Conservation (phyloP, 495 filamentous ascomycete genomes). For the Podospora australis region DNA sequence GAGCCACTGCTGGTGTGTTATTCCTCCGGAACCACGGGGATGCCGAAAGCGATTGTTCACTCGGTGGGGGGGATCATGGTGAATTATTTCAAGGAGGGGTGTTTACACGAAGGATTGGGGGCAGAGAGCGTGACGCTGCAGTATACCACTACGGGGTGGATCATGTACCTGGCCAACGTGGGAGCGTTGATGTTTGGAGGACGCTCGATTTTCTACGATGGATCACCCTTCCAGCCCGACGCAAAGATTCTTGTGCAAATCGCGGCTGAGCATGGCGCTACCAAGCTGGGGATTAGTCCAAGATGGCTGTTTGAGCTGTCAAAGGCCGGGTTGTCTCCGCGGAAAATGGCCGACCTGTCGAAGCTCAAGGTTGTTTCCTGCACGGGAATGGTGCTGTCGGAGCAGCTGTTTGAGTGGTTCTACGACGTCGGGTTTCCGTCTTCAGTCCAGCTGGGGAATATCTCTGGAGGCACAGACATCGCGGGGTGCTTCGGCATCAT, state of each 20-base stretch:
- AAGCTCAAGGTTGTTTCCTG: slow-evolving; percentile 52
- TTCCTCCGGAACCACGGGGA: slow-evolving; percentile 65
- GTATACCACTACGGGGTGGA: slow-evolving; percentile 70
- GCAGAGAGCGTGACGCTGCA: slow-evolving; percentile 46
- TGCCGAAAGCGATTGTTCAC: slow-evolving; percentile 72
- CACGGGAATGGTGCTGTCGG: slow-evolving; percentile 74
- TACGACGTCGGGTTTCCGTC: slow-evolving; percentile 70
- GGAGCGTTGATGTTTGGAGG: slow-evolving; percentile 49
- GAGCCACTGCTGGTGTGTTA: slow-evolving; percentile 70
- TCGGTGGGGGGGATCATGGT: slow-evolving; percentile 56
- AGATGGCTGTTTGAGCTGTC: slow-evolving; percentile 66
- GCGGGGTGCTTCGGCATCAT: slow-evolving; percentile 62
- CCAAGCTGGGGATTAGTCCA: slow-evolving; percentile 62
- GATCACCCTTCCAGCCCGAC: slow-evolving; percentile 66
- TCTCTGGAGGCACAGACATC: slow-evolving; percentile 74
- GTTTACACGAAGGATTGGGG: slow-evolving; percentile 50
- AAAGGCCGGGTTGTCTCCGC: slow-evolving; percentile 52
- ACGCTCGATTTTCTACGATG: slow-evolving; percentile 64
- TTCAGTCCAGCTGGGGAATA: slow-evolving; percentile 59
- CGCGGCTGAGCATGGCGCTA: slow-evolving; percentile 52
- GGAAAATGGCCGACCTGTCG: slow-evolving; percentile 54
- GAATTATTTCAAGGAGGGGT: slow-evolving; percentile 53
- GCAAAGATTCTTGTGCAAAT: slow-evolving; percentile 52
- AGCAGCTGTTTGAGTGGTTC: slow-evolving; percentile 73
- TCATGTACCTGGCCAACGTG: slow-evolving; percentile 67